These are phyloP conservation scores for Sporothrix phasma DNA, from an alignment of 2,329 filamentous ascomycete genomes.

Conservation along the genomic window DNA sequence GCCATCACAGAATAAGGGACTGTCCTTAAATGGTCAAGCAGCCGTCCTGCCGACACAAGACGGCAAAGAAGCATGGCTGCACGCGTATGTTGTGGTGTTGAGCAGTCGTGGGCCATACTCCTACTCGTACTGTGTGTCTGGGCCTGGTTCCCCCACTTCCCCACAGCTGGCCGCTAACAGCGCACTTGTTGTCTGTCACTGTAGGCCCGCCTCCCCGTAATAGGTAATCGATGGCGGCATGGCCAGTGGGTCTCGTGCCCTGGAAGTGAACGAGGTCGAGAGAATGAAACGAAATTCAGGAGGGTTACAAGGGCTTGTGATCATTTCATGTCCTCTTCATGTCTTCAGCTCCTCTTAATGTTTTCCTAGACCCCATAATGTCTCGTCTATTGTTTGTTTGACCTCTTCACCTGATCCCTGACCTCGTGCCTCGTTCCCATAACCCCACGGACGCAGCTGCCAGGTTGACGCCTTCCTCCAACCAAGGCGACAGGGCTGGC, in stretches of 20 bases:
- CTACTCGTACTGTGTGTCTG: too few species aligned
- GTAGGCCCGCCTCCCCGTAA: neutral
- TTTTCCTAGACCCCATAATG: neutral
- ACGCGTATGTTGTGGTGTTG: neutral
- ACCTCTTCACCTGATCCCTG: neutral
- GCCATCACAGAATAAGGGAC: neutral
- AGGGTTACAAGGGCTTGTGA: neutral
- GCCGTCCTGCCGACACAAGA: neutral
- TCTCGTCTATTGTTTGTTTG: neutral
- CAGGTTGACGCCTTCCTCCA: neutral
- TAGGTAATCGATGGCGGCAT: neutral
- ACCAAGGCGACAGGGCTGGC: too few species aligned
- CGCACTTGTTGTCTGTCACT: neutral
- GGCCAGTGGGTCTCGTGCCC: conserved; percentile 8
- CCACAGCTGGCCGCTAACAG: neutral
- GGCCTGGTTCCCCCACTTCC: conserved; percentile 1
- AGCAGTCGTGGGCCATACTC: too few species aligned
- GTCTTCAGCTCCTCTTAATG: neutral
- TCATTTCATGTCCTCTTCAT: neutral
- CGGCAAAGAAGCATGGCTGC: neutral
- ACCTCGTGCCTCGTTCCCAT: too few species aligned
- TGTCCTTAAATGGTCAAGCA: neutral
- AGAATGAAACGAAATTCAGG: neutral
- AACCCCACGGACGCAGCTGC: neutral
- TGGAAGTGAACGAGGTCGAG: neutral